A percentile compares a stretch with the other conserved stretches of the same genome.
Conservation (phyloP, 2,329 filamentous ascomycete genomes). For the Pezicula radicicola region DNA sequence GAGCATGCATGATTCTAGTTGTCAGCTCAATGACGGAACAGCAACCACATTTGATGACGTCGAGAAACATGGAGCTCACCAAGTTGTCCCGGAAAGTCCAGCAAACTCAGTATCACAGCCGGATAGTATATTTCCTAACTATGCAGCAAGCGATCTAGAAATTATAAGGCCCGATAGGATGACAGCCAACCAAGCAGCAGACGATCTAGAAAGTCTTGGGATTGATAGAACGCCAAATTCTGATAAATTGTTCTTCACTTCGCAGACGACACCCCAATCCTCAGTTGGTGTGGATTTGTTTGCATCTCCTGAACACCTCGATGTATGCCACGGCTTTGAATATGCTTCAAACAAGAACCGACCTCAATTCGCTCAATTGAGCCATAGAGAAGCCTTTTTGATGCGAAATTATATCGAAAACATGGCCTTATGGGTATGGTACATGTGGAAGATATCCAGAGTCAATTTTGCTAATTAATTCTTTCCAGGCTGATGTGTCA, state of each 20-base stretch:
- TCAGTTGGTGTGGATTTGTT: background rate
- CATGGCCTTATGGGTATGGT: background rate
- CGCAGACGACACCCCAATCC: too few relatives aligned
- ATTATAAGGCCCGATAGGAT: too few relatives aligned
- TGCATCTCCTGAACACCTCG: background rate
- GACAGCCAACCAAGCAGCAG: too few relatives aligned
- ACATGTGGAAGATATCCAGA: background rate
- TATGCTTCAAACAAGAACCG: background rate
- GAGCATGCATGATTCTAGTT: background rate
- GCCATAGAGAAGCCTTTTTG: background rate
- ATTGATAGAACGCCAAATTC: too few relatives aligned
- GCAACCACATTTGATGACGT: background rate
- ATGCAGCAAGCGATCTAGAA: too few relatives aligned
- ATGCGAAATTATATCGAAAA: background rate
- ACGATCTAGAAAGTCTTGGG: too few relatives aligned
- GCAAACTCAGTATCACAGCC: too few relatives aligned
- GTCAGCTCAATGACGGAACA: background rate
- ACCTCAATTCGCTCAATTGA: background rate
- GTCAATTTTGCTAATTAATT: background rate
- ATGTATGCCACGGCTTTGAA: background rate
- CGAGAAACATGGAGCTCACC: background rate
- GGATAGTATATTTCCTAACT: too few relatives aligned
- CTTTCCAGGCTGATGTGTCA: background rate
- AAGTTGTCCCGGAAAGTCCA: background rate
- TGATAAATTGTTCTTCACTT: too few relatives aligned